Evolutionary conservation across 176 grass and related monocot genomes (phyloP).

Genomic region (Dactylis glomerata): DNA sequence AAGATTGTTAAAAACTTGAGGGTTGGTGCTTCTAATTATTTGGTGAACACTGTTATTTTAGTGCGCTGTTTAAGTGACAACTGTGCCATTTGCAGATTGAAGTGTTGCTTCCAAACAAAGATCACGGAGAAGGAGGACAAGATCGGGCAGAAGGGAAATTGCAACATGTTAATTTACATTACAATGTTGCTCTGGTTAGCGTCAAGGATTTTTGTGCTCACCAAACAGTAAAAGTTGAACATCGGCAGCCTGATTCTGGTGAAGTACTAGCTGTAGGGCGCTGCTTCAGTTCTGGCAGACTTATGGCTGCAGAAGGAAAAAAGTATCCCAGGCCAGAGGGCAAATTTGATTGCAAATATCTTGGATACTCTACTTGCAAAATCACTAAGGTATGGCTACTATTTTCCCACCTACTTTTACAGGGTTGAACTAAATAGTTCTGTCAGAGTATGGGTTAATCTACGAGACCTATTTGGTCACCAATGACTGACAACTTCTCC

Average conservation of each 20-base stretch:
- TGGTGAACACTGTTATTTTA: not conserved
- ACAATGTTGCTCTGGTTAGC: slow-evolving; percentile 16
- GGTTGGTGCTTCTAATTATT: not conserved
- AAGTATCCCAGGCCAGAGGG: not conserved
- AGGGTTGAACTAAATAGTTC: not conserved
- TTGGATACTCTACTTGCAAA: not conserved
- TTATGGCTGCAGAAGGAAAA: not conserved
- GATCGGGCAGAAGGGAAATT: not conserved
- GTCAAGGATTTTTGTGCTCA: not conserved
- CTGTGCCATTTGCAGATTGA: slow-evolving; percentile 4
- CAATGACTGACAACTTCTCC: not conserved
- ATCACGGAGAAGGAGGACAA: too few relatives aligned
- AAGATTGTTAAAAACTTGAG: not conserved
- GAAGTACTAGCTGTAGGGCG: not conserved
- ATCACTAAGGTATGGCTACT: not conserved
- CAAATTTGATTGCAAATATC: not conserved
- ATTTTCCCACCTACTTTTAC: not conserved
- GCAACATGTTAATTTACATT: not conserved
- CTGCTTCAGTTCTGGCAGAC: not conserved
- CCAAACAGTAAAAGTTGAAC: not conserved
- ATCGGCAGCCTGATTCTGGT: not conserved
- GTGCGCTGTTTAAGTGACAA: not conserved
- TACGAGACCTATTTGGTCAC: not conserved
- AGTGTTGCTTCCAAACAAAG: slow-evolving; percentile 7
- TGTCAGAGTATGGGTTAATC: not conserved